These are phyloP conservation scores for Yamadazyma spencermartinsiae DNA, from an alignment of 1,139 yeast genomes.

Conservation along the genomic window DNA sequence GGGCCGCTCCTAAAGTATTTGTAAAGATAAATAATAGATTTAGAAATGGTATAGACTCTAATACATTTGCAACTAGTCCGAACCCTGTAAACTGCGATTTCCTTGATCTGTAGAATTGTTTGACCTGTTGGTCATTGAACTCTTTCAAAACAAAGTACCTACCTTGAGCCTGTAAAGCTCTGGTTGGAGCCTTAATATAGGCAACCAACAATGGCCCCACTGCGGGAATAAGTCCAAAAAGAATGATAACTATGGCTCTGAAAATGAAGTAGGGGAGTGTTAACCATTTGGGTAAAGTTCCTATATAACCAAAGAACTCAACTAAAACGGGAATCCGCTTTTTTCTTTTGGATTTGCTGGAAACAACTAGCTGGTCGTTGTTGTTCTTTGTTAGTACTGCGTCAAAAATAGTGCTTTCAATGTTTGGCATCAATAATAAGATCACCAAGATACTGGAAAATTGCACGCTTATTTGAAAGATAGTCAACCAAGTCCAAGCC, in stretches of 20 bases:
- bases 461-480: slow-evolving; percentile 52
- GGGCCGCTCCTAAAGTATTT: slow-evolving; percentile 68
- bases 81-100: slow-evolving; percentile 45
- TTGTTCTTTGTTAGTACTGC: slow-evolving; percentile 52
- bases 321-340: slow-evolving; percentile 33
- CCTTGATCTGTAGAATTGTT: slow-evolving; percentile 26
- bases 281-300: slow-evolving; percentile 25
- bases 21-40: slow-evolving; percentile 66
- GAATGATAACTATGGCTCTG: slow-evolving; percentile 30
- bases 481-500: slow-evolving; percentile 52
- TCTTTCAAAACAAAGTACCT: slow-evolving; percentile 66
- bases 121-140: slow-evolving; percentile 41
- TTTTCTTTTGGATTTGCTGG: slow-evolving; percentile 42
- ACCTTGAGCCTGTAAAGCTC: slow-evolving; percentile 55
- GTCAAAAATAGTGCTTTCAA: slow-evolving; percentile 59
- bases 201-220: slow-evolving; percentile 60
- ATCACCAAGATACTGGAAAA: slow-evolving; percentile 52
- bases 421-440: slow-evolving; percentile 55
- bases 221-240: slow-evolving; percentile 56
- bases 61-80: slow-evolving; percentile 57
- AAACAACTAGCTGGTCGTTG: slow-evolving; percentile 48
- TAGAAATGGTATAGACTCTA: slow-evolving; percentile 62
- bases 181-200: slow-evolving; percentile 56
- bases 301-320: slow-evolving; percentile 23
- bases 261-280: slow-evolving; percentile 25